phyloP scores from a whole-genome alignment of 2,329 filamentous ascomycete species.

The Ophiostoma quercus region DNA sequence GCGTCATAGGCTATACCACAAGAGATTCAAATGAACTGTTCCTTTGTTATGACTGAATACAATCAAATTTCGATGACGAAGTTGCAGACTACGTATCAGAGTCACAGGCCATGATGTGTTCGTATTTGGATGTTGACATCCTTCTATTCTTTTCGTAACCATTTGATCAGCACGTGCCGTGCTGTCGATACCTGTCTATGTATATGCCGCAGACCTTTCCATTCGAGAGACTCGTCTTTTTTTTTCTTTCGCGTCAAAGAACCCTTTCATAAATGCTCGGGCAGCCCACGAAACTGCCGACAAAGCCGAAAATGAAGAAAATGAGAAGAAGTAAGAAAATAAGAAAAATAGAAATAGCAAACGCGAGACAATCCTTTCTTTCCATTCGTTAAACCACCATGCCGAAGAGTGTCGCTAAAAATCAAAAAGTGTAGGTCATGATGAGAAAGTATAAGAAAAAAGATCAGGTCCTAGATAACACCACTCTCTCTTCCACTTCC shows the following conservation, averaged over 20 bases:
- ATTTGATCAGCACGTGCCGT: constrained; percentile 13
- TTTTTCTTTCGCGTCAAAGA: not conserved
- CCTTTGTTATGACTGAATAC: not conserved
- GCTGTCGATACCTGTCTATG: constrained; percentile 13
- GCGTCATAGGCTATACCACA: not conserved
- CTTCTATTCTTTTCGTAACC: constrained; percentile 17
- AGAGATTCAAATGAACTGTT: not conserved
- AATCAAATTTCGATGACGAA: too few species aligned
- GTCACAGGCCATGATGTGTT: not conserved
- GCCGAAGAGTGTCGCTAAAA: constrained; percentile 1
- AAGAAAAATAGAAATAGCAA: not conserved
- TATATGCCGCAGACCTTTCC: constrained; percentile 18
- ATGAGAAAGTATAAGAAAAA: not conserved
- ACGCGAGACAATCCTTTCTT: not conserved
- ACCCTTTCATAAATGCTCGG: not conserved
- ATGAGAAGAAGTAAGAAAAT: constrained; percentile 1
- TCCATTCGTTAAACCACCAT: not conserved
- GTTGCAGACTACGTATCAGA: not conserved
- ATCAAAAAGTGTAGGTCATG: constrained; percentile 4
- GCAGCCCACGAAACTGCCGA: not conserved
- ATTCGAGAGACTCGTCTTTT: not conserved
- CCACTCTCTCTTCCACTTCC: constrained; percentile 13
- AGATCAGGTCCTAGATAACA: not conserved
- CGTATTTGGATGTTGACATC: constrained; percentile 19
- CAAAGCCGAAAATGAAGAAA: constrained; percentile 1